Evolutionary conservation across 1,284 basidiomycete genomes (phyloP), one percentile per base, ranked within the genome.

Genomic region (Caloboletus firmus): DNA sequence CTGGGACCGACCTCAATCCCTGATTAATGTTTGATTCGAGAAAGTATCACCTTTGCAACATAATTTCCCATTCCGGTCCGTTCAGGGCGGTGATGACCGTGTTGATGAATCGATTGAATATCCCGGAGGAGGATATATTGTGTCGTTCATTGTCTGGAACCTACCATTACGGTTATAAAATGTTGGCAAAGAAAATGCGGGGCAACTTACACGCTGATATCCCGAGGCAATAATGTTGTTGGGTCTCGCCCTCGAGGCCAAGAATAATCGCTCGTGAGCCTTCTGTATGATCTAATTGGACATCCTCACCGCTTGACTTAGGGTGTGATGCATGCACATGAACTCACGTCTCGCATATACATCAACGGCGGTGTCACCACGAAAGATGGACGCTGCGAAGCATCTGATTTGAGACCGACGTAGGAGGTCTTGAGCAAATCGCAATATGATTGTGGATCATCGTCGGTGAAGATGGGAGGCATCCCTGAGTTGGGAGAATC

Each of bases 11-110:
- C 7, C 17, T 54, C 43, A 56, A 30, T 43, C 11, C 36, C 49
- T 37, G 40, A 30, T 42, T 34, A 10, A 12, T 37, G 7, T 53
- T 26, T 30, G 6, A 43, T 43, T 51, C 46, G 30, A 45, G 43
- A 24, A 24, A 40, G 8, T 57, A 73, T 49, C 50, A 88, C 90
- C 83, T 78, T 39, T 79, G 70, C 5, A 91, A 74, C 12, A 94
- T 73, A 2, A 63, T 66, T 47, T 82, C 77, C 92, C 91, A 95
- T 56, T 86, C 83, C 0, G 76, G 73, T 0, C 77, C 77, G 54
- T 85, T 78, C 10, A 95, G 72, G 0, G 79, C 79, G 7, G 85
- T 87, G 37, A 91, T 75, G 31, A 84, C 79, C 0, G 92, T 92
- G 65, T 95, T 95, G 24, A 88, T 75, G 59, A 82, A 85, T 49